These are phyloP conservation scores for Biancaea sappan DNA, from an alignment of 306 rosid genomes.

Conservation along the genomic window DNA sequence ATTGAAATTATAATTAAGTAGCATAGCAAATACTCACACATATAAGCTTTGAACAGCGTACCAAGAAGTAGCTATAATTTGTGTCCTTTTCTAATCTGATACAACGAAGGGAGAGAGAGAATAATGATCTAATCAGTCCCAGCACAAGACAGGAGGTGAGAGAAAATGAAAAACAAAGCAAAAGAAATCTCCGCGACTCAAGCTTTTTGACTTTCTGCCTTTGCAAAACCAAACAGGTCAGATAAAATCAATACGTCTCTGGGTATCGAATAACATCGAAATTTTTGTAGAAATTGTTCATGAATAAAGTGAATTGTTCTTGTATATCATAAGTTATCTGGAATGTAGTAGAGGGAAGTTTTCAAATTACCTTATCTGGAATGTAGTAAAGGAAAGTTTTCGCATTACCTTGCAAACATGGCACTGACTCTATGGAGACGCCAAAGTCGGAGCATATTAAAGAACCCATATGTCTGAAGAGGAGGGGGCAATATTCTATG, in stretches of 20 bases:
- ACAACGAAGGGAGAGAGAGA: constrained; percentile 16
- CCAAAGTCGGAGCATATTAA: constrained; percentile 82
- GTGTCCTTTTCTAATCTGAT: constrained; percentile 83
- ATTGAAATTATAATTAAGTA: constrained; percentile 1
- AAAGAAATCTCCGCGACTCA: neutral
- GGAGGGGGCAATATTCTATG: constrained; percentile 35
- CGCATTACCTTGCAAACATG: constrained; percentile 66
- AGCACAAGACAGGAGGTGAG: neutral
- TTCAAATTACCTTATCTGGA: constrained; percentile 39
- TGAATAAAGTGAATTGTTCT: neutral
- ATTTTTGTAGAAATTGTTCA: neutral
- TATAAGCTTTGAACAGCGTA: constrained; percentile 69
- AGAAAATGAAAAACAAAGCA: neutral
- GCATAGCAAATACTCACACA: constrained; percentile 58
- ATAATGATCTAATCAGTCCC: constrained; percentile 9
- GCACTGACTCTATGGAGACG: constrained; percentile 78
- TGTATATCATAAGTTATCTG: neutral
- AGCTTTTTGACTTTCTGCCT: neutral
- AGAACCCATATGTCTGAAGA: constrained; percentile 58
- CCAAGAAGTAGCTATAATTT: constrained; percentile 66
- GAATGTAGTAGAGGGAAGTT: neutral
- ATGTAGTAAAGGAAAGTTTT: neutral
- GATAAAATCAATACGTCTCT: neutral
- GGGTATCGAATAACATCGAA: neutral
- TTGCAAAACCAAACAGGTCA: neutral